Evolutionary conservation across 768 basidiomycete species (phyloP), one percentile per base, ranked within the genome.

Genomic region (Dioszegia hungarica): DNA sequence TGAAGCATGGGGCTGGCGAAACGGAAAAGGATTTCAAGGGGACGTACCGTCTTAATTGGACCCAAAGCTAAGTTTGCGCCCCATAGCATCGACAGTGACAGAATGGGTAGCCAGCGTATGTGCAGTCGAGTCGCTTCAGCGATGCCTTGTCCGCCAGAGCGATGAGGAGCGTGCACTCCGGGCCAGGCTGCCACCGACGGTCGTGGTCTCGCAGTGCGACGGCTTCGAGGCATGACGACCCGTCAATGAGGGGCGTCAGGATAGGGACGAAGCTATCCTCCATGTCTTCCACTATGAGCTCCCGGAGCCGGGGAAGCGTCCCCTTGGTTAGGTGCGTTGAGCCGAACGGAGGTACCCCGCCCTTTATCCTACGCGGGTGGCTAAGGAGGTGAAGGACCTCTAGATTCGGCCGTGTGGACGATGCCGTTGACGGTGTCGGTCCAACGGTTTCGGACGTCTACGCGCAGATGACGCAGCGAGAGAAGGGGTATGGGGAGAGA

Each of bases 221-320:
- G 8, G 43, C 27, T 15, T 49, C 28, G 17, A 62, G 28, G 2
- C 9, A 12, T 5, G 17, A n/a, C 10, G 63, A 51, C 1, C 24
- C 27, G 0, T 31, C 19, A 12, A 64, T 47, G 17, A 64, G 27
- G 2, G 40, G 40, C 11, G 22, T 28, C 5, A 64, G 22, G 15
- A 48, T 39, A 8, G 37, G 40, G 3, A 33, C 40, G 15, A 61
- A 37, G 24, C 33, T 39, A 5, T 27, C 5, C 22, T 31, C 24
- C 59, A 64, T 57, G n/a, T 61, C 56, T 31, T 57, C 54, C 9
- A 64, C 49, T 36, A 58, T 53, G 9, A 64, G 20, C 24, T 46
- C 38, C 36, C 28, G 28, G 5, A 64, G 39, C 11, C 33, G 25
- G 8, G 46, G 56, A 10, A 64, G 41, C 12, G 19, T 27, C 5